These are phyloP conservation scores for Fusarium abutilonis DNA, from an alignment of 2,329 filamentous ascomycete species.

Conservation along the genomic window DNA sequence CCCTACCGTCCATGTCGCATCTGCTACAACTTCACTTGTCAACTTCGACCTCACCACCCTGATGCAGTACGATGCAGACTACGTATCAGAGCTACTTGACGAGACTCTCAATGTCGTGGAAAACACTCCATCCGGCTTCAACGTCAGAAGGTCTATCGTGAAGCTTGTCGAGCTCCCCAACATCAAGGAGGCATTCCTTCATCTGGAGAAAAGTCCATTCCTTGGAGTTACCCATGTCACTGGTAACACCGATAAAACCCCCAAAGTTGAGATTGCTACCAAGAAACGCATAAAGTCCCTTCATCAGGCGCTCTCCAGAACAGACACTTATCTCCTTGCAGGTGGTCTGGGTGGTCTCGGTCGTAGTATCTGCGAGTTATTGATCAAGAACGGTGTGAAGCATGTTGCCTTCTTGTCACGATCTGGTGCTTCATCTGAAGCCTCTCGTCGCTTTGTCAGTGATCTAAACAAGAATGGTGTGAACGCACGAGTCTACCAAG, in stretches of 20 bases:
- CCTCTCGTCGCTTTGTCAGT: constrained; percentile 47
- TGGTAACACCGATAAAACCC: constrained; percentile 9
- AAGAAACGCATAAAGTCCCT: constrained; percentile 42
- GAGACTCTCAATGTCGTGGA: constrained; percentile 20
- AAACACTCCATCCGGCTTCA: background rate
- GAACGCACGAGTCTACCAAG: constrained; percentile 48
- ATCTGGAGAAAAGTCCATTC: constrained; percentile 44
- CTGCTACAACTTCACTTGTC: constrained; percentile 44
- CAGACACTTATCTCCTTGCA: constrained; percentile 63
- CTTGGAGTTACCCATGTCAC: constrained; percentile 38
- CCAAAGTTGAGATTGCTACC: constrained; percentile 39
- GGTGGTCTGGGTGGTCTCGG: constrained; percentile 69
- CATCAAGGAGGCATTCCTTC: constrained; percentile 44
- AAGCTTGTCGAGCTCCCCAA: constrained; percentile 35
- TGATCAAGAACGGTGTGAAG: constrained; percentile 61
- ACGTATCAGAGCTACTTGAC: constrained; percentile 47
- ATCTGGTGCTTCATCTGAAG: constrained; percentile 51
- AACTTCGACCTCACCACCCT: constrained; percentile 50
- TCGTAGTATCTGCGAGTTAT: constrained; percentile 60
- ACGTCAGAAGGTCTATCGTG: background rate
- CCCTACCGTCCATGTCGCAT: constrained; percentile 15
- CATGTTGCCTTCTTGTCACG: constrained; percentile 65
- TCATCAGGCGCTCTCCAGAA: constrained; percentile 47
- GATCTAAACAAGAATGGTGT: constrained; percentile 48
- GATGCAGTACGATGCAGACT: constrained; percentile 47